phyloP scores from a whole-genome alignment of 1,284 basidiomycete species.

The Ceraceosorus bombacis region DNA sequence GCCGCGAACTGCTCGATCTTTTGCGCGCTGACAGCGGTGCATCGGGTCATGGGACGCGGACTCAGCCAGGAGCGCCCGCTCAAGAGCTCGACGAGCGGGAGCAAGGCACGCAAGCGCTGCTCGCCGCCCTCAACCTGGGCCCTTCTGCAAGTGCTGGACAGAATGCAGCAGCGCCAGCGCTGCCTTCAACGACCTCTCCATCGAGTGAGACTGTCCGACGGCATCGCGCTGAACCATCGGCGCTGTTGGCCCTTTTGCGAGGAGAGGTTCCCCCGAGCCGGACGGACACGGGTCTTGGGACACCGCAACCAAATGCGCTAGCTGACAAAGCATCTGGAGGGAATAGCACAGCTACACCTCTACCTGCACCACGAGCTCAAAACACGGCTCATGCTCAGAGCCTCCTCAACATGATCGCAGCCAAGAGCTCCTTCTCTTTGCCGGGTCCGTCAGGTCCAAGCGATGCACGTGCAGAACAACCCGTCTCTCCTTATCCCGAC shows the following conservation, averaged over 20 bases:
- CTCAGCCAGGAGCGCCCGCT: slow-evolving; percentile 2
- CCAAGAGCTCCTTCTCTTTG: no score
- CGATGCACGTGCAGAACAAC: neutral
- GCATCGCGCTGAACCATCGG: slow-evolving; percentile 1
- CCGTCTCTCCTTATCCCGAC: neutral
- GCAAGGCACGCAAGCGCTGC: slow-evolving; percentile 16
- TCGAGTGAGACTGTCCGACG: no score
- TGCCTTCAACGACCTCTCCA: neutral
- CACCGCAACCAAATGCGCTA: neutral
- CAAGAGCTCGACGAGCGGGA: slow-evolving; percentile 16
- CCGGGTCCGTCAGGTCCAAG: neutral
- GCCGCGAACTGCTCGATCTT: slow-evolving; percentile 26
- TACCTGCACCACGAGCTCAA: slow-evolving; percentile 31
- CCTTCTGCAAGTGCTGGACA: slow-evolving; percentile 1
- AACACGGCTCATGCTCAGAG: slow-evolving; percentile 31
- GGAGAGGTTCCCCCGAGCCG: neutral
- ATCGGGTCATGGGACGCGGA: neutral
- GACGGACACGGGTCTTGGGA: no score
- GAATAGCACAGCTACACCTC: slow-evolving; percentile 17
- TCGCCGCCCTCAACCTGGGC: slow-evolving; percentile 20
- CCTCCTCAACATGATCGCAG: slow-evolving; percentile 28
- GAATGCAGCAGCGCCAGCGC: slow-evolving; percentile 1
- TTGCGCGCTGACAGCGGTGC: slow-evolving; percentile 3
- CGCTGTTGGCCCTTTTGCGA: slow-evolving; percentile 19
- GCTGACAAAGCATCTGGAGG: neutral